phyloP scores from a whole-genome alignment of 306 rosid genomes.

The Citrullus mucosospermus region DNA sequence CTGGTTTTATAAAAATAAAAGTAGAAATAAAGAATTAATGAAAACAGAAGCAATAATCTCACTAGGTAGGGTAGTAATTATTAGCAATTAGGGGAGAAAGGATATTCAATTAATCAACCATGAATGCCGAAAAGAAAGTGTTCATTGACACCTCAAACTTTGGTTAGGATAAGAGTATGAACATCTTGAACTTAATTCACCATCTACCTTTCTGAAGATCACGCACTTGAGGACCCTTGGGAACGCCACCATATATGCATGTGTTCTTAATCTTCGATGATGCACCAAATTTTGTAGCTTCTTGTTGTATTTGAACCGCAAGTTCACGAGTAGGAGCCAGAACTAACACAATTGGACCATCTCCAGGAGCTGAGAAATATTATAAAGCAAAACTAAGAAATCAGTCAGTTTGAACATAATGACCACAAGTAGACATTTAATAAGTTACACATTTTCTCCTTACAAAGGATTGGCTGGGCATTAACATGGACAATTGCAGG shows the following conservation, averaged over 20 bases:
- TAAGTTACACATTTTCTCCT: conserved; percentile 9
- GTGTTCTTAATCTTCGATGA: conserved; percentile 91
- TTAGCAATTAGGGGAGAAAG: not conserved
- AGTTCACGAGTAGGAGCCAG: conserved; percentile 98
- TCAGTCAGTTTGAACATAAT: not conserved
- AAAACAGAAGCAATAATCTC: not conserved
- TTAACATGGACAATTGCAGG: conserved; percentile 98
- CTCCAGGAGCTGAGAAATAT: conserved; percentile 68
- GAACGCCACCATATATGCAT: conserved; percentile 97
- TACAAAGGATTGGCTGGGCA: conserved; percentile 91
- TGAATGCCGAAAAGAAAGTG: not conserved
- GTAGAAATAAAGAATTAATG: too few species aligned
- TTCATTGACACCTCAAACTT: not conserved
- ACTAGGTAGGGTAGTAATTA: not conserved
- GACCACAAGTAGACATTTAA: not conserved
- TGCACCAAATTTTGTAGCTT: conserved; percentile 90
- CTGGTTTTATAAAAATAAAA: conserved; percentile 22
- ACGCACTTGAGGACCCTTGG: conserved; percentile 99
- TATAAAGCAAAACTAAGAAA: not conserved
- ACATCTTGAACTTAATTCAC: conserved; percentile 16
- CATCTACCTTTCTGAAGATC: conserved; percentile 93
- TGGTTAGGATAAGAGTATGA: not conserved
- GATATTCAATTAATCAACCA: conserved; percentile 3
- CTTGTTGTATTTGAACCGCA: conserved; percentile 94
- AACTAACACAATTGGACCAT: conserved; percentile 92